phyloP scores from a whole-genome alignment of 176 grass and related monocot genomes.

The Paspalum notatum region DNA sequence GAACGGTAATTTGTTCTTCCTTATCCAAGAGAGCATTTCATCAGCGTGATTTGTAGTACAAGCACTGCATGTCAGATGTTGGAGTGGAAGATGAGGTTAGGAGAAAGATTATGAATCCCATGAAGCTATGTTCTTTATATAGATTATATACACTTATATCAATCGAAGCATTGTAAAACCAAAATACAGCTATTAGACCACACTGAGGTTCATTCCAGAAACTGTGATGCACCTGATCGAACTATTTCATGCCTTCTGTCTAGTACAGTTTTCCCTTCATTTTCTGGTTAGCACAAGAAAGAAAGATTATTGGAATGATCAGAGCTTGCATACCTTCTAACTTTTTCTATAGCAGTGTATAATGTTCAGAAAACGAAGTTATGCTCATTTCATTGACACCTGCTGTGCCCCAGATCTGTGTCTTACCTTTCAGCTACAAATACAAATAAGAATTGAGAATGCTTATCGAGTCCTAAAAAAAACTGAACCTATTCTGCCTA shows the following conservation, averaged over 20 bases:
- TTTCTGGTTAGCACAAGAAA: background rate
- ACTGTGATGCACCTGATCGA: background rate
- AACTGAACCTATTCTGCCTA: background rate
- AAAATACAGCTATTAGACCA: slow-evolving; percentile 10
- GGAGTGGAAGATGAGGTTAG: slow-evolving; percentile 6
- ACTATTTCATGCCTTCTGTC: background rate
- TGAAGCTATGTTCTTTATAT: slow-evolving; percentile 7
- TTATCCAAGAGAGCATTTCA: slow-evolving; percentile 1
- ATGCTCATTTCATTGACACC: background rate
- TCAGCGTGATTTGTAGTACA: background rate
- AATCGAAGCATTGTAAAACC: slow-evolving; percentile 26
- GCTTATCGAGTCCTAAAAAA: background rate
- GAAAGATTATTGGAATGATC: background rate
- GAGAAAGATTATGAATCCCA: background rate
- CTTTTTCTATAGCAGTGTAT: background rate
- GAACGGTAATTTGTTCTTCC: slow-evolving; percentile 31
- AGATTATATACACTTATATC: slow-evolving; percentile 25
- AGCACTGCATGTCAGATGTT: background rate
- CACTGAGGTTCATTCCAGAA: background rate
- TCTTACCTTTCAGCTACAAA: background rate
- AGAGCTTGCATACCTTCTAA: background rate
- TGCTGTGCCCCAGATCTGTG: background rate
- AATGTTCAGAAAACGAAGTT: background rate
- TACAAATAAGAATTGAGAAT: background rate
- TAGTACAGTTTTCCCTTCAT: background rate